Evolutionary conservation across 495 filamentous ascomycete species (phyloP).

Genomic region (Gamarada debralockiae): DNA sequence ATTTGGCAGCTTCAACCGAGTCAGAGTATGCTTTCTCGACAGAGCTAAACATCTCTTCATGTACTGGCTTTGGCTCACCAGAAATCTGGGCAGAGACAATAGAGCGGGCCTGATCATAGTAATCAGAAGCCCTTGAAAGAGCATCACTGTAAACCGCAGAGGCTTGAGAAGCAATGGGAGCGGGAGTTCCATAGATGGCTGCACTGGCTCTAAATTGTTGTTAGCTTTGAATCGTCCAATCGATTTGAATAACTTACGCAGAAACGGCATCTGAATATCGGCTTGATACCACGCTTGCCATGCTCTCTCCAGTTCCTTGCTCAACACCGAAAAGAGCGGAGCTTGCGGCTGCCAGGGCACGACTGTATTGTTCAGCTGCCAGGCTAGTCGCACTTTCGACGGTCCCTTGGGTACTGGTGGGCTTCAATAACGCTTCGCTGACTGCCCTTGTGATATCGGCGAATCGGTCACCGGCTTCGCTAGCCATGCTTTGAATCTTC

Average conservation of each 20-base stretch:
- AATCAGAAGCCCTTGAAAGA: constrained; percentile 52
- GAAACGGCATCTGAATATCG: constrained; percentile 55
- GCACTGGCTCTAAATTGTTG: constrained; percentile 42
- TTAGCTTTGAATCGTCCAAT: constrained; percentile 8
- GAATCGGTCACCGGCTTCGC: constrained; percentile 45
- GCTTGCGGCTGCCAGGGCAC: constrained; percentile 54
- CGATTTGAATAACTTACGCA: constrained; percentile 31
- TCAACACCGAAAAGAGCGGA: constrained; percentile 54
- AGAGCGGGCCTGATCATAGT: constrained; percentile 63
- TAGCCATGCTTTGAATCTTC: constrained; percentile 46
- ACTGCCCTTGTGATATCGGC: constrained; percentile 49
- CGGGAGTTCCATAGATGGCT: constrained; percentile 58
- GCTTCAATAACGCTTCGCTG: constrained; percentile 46
- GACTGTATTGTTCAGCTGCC: constrained; percentile 43
- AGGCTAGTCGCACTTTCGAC: constrained; percentile 42
- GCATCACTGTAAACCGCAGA: constrained; percentile 59
- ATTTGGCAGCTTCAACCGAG: constrained; percentile 57
- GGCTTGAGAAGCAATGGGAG: constrained; percentile 41
- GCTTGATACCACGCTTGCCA: constrained; percentile 48
- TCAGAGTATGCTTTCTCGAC: constrained; percentile 66
- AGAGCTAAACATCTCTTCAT: constrained; percentile 59
- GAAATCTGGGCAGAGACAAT: constrained; percentile 61
- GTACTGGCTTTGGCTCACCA: constrained; percentile 57
- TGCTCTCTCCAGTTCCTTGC: constrained; percentile 44
- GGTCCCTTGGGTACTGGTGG: constrained; percentile 36